Evolutionary conservation across 768 basidiomycete species (phyloP).

Genomic region (Rhodosporidiobolus sp.): DNA sequence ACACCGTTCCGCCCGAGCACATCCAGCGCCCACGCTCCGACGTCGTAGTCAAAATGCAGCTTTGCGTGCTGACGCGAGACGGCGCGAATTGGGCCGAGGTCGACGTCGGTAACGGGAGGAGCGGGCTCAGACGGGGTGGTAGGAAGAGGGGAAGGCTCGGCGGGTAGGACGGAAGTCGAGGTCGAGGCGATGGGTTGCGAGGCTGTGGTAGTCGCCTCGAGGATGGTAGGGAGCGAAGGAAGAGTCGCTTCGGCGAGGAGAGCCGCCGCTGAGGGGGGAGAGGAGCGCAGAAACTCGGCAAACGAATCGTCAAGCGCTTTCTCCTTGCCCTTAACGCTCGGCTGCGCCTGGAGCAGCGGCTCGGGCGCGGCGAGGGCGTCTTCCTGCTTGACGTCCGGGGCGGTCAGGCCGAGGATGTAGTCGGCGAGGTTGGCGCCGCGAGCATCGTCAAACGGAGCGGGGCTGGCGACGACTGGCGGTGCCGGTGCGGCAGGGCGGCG

Average conservation of each 20-base stretch:
- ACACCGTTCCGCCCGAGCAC: slow-evolving; percentile 96
- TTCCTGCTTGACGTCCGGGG: slow-evolving; percentile 19
- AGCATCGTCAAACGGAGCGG: neutral
- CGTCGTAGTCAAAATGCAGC: slow-evolving; percentile 81
- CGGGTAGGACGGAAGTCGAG: neutral
- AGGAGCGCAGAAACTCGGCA: slow-evolving; percentile 20
- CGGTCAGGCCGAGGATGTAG: slow-evolving; percentile 5
- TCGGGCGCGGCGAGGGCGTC: neutral
- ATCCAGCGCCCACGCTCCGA: slow-evolving; percentile 69
- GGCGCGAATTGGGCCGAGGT: slow-evolving; percentile 92
- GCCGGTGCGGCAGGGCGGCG: slow-evolving; percentile 59
- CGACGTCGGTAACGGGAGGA: slow-evolving; percentile 51
- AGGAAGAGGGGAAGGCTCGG: neutral
- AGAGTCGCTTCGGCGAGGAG: neutral
- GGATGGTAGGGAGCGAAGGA: neutral
- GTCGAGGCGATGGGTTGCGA: slow-evolving; percentile 11
- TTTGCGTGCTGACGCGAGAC: slow-evolving; percentile 95
- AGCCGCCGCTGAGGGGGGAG: neutral
- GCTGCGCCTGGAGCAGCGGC: too few relatives aligned
- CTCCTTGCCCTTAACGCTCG: slow-evolving; percentile 12
- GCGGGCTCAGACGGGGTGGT: neutral
- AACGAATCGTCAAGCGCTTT: slow-evolving; percentile 17
- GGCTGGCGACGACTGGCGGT: neutral
- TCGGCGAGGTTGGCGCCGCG: slow-evolving; percentile 5
- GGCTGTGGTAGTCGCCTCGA: neutral